phyloP scores from a whole-genome alignment of 2,329 filamentous ascomycete genomes.

The Pyrenophora tritici-repentis region DNA sequence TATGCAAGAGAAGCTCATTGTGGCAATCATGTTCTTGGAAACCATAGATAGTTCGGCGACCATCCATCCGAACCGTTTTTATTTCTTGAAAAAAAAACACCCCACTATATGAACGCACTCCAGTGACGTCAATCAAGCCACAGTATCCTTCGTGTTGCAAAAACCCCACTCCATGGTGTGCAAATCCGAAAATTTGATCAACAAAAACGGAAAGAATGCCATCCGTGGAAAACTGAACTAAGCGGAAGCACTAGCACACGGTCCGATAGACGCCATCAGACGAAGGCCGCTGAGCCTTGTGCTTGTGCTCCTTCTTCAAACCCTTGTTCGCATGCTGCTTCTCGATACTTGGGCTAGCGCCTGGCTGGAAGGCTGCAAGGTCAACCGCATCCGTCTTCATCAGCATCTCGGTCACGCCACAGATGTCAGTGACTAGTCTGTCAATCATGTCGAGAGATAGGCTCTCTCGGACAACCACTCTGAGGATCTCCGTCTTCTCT shows the following conservation, averaged over 20 bases:
- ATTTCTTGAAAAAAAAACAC: too few relatives aligned
- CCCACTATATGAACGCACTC: background rate
- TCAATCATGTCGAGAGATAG: constrained; percentile 72
- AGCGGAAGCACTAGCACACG: constrained; percentile 48
- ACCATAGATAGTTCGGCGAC: too few relatives aligned
- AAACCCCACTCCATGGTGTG: background rate
- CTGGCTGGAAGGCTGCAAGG: constrained; percentile 55
- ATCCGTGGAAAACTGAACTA: background rate
- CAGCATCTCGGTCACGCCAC: constrained; percentile 63
- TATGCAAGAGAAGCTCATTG: too few relatives aligned
- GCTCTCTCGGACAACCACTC: constrained; percentile 69
- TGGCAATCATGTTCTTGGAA: too few relatives aligned
- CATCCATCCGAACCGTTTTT: too few relatives aligned
- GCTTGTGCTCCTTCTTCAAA: constrained; percentile 47
- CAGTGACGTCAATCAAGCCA: background rate
- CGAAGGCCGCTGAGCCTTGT: constrained; percentile 54
- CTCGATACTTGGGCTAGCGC: constrained; percentile 45
- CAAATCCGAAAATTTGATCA: background rate
- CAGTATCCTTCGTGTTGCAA: background rate
- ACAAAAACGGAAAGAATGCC: background rate
- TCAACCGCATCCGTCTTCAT: constrained; percentile 61
- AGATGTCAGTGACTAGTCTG: constrained; percentile 65
- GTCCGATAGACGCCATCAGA: constrained; percentile 54
- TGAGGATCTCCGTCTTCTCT: constrained; percentile 66
- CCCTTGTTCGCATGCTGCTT: constrained; percentile 50